Percentiles rank a stretch among this genome's conserved stretches.
phyloP scores from a whole-genome alignment of 1,284 basidiomycete species.

The Malassezia equina region DNA sequence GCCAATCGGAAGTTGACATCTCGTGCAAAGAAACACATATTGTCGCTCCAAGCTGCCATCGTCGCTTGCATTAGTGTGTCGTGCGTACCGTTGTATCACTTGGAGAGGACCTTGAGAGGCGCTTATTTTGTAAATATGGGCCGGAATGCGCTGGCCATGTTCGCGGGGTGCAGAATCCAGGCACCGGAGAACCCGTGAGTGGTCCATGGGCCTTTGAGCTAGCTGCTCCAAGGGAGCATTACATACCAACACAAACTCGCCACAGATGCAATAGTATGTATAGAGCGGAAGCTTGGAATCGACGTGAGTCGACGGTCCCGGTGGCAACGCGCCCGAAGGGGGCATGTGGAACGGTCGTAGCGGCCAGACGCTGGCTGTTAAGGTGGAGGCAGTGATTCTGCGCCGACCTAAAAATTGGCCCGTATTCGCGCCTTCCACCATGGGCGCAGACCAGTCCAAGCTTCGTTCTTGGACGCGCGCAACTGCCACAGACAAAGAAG shows the following conservation, averaged over 20 bases:
- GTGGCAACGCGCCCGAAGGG: not conserved
- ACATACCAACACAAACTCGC: conserved; percentile 39
- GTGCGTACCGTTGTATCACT: conserved; percentile 18
- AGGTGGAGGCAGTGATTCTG: not conserved
- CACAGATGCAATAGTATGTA: conserved; percentile 43
- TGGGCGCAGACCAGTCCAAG: conserved; percentile 10
- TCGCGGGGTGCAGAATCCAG: conserved; percentile 21
- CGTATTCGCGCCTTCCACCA: not conserved
- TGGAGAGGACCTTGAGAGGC: conserved; percentile 26
- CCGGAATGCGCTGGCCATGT: conserved; percentile 15
- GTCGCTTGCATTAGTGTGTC: conserved; percentile 5
- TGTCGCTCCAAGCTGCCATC: conserved; percentile 33
- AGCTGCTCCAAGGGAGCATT: conserved; percentile 21
- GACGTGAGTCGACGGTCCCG: not conserved
- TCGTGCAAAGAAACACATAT: conserved; percentile 31
- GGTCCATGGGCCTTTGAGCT: conserved; percentile 32
- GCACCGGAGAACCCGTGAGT: conserved; percentile 28
- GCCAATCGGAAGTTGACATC: conserved; percentile 35
- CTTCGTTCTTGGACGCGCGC: not conserved
- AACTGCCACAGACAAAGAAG: not conserved
- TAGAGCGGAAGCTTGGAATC: conserved; percentile 7
- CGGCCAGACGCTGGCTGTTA: not conserved
- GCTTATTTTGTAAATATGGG: conserved; percentile 34
- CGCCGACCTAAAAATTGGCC: not conserved
- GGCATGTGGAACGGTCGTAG: not conserved